Evolutionary conservation across 176 grass and related monocot species (phyloP).

Genomic region (Rhynchospora pubera): DNA sequence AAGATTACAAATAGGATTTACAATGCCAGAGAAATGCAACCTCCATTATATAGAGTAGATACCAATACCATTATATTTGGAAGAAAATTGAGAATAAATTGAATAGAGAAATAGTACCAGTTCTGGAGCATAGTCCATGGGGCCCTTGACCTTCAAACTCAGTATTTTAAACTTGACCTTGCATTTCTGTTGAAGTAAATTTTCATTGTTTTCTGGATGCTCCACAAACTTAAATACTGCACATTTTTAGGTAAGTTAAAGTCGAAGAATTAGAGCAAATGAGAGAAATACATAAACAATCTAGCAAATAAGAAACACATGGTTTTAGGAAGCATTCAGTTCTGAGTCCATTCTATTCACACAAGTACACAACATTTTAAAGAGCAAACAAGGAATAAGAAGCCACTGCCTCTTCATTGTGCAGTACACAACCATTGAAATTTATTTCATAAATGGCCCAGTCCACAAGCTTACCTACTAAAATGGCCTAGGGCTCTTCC

Average conservation of each 20-base stretch:
- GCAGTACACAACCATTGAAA: neutral
- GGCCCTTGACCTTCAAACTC: conserved; percentile 96
- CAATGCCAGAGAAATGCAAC: neutral
- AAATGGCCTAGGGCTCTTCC: too few species aligned
- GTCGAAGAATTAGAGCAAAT: neutral
- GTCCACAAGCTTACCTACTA: too few species aligned
- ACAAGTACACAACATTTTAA: neutral
- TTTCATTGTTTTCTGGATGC: conserved; percentile 93
- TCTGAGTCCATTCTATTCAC: neutral
- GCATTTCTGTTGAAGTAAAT: conserved; percentile 65
- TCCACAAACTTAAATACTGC: conserved; percentile 99
- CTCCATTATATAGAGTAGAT: neutral
- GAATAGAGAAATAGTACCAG: conserved; percentile 37
- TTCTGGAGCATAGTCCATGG: conserved; percentile 93
- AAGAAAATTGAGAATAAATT: neutral
- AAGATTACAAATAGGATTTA: neutral
- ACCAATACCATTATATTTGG: neutral
- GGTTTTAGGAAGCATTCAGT: neutral
- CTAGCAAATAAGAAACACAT: neutral
- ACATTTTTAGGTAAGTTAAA: conserved; percentile 21
- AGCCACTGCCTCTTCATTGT: neutral
- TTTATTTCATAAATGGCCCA: too few species aligned
- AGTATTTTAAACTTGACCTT: conserved; percentile 99
- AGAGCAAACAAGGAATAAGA: neutral
- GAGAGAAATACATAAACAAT: neutral